Evolutionary conservation across 1,284 basidiomycete genomes (phyloP).

Genomic region (Apiotrichum domesticum): DNA sequence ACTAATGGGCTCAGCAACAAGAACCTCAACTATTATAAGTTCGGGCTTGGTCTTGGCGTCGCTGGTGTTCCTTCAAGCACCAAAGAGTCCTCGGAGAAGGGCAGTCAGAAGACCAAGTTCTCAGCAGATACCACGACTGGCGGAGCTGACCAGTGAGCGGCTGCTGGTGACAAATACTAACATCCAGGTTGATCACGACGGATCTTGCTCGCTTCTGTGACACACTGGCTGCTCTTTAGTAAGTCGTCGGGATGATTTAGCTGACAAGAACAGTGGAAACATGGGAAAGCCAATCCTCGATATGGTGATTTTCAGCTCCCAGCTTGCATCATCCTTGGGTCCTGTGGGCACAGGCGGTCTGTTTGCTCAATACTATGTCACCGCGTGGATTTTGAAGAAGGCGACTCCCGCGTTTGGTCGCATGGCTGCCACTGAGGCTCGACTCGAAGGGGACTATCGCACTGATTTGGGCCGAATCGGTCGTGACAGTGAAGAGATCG

Average conservation of each 20-base stretch:
- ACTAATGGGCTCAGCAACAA: constrained; percentile 32
- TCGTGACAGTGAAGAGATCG: constrained; percentile 88
- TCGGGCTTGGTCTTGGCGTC: constrained; percentile 46
- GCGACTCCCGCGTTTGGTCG: constrained; percentile 93
- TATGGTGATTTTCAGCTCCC: constrained; percentile 86
- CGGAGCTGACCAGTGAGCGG: constrained; percentile 64
- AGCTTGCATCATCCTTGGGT: constrained; percentile 80
- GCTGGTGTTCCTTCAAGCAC: background rate
- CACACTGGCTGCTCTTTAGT: constrained; percentile 82
- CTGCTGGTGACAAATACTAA: constrained; percentile 22
- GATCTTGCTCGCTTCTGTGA: constrained; percentile 90
- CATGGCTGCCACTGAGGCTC: constrained; percentile 81
- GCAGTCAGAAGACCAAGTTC: background rate
- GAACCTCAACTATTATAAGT: constrained; percentile 54
- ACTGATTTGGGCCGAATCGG: constrained; percentile 81
- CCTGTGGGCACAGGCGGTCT: constrained; percentile 65
- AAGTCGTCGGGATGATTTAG: constrained; percentile 35
- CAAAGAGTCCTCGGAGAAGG: background rate
- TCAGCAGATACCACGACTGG: constrained; percentile 53
- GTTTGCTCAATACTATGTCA: constrained; percentile 78
- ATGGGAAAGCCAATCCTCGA: constrained; percentile 87
- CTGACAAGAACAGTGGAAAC: constrained; percentile 54
- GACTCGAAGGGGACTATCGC: constrained; percentile 78
- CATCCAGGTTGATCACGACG: constrained; percentile 69
- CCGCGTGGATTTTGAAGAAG: constrained; percentile 71